Conservation (phyloP, 177 flowering plant species). For the Vitis hybrid region DNA sequence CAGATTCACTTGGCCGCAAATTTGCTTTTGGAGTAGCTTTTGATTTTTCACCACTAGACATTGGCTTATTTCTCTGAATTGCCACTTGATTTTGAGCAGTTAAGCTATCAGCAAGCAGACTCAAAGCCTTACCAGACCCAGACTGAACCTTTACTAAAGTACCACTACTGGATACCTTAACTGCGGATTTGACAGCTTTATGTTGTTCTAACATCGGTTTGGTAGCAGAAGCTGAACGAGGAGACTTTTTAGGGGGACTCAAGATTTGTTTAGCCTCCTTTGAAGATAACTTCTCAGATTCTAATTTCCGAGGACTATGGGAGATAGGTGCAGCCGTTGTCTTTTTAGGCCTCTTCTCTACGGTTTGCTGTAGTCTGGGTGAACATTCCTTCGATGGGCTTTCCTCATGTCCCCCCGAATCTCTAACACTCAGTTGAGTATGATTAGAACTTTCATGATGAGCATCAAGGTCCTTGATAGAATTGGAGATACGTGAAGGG, state of each 20-base stretch:
- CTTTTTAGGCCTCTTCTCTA: conserved; percentile 37
- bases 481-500: conserved; percentile 25
- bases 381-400: conserved; percentile 30
- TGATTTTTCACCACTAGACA: conserved; percentile 42
- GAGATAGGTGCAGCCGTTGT: conserved; percentile 16
- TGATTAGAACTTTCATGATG: conserved; percentile 16
- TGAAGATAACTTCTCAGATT: conserved; percentile 24
- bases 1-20: conserved; percentile 22
- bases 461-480: conserved; percentile 15
- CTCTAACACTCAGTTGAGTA: conserved; percentile 17
- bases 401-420: conserved; percentile 23
- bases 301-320: conserved; percentile 32
- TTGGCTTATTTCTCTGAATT: conserved; percentile 40
- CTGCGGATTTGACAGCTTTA: conserved; percentile 28
- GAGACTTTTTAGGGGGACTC: conserved; percentile 41
- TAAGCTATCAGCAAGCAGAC: conserved; percentile 28
- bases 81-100: conserved; percentile 39
- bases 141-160: conserved; percentile 32
- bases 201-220: conserved; percentile 27
- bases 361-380: conserved; percentile 25
- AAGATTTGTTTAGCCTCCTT: conserved; percentile 31
- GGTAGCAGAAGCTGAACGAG: conserved; percentile 20
- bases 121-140: conserved; percentile 32
- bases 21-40: conserved; percentile 43
- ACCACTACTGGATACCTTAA: conserved; percentile 31